Conservation (phyloP, 2,329 filamentous ascomycete species). For the Zalaria sp. region DNA sequence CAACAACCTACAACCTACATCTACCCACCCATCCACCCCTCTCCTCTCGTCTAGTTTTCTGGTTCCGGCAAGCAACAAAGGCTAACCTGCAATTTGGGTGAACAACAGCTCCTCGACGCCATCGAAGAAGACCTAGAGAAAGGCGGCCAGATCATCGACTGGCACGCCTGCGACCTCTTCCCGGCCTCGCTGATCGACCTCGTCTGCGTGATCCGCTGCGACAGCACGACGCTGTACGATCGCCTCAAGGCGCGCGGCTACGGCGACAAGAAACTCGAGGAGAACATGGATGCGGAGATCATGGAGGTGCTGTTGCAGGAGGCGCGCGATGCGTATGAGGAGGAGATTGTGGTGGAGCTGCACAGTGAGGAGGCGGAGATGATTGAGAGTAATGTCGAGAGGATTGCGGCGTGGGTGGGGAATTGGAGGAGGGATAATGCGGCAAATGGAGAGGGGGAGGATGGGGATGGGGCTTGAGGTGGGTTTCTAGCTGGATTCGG, state of each 20-base stretch:
- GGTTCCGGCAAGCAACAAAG: too few relatives aligned
- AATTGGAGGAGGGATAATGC: conserved; percentile 63
- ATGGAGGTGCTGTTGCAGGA: conserved; percentile 91
- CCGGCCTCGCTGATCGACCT: conserved; percentile 89
- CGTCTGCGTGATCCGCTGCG: conserved; percentile 76
- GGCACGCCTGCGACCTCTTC: conserved; percentile 95
- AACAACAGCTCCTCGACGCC: conserved; percentile 59
- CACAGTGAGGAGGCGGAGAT: conserved; percentile 69
- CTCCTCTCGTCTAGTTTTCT: too few relatives aligned
- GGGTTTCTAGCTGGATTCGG: too few relatives aligned
- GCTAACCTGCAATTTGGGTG: too few relatives aligned
- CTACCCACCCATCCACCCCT: too few relatives aligned
- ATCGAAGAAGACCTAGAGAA: conserved; percentile 67
- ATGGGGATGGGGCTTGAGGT: too few relatives aligned
- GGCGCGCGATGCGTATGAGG: conserved; percentile 72
- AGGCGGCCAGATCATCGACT: conserved; percentile 86
- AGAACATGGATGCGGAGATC: conserved; percentile 94
- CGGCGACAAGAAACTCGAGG: conserved; percentile 74
- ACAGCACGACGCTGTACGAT: conserved; percentile 72
- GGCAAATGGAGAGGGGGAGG: conserved; percentile 13
- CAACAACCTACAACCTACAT: not conserved
- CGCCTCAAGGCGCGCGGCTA: conserved; percentile 67
- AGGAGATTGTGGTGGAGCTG: conserved; percentile 79
- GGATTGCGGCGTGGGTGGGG: conserved; percentile 68
- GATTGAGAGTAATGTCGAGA: conserved; percentile 76